Base-by-base conservation (phyloP, 2,329 filamentous ascomycete genomes). In the Mycosphaerella arachidis region DNA sequence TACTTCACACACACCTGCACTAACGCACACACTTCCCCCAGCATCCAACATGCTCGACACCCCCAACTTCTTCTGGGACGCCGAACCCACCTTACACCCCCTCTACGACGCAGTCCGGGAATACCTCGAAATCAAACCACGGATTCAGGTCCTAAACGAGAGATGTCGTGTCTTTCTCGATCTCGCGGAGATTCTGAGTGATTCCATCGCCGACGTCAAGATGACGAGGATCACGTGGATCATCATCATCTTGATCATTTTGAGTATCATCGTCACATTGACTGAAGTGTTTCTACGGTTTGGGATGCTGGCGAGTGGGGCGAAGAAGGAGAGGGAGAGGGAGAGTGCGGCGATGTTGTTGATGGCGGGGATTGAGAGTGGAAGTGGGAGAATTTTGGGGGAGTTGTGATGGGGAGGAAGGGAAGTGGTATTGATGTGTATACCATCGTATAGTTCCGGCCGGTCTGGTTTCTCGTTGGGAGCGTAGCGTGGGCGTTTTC, bases 191-290 rank as follows among this genome's bases (percentile, higher is more conserved):
- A 97, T 99, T 27, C 80, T 99, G 1, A 92, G 90, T 13, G 93
- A 99, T 76, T 91, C 86, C 1, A 92, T 97, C 57, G 91, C 91
- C 24, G 92, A 97, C 73, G 88, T 90, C 66, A 97, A 96, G 75
- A 97, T 97, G 89, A 96, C 91, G 67, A 82, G 83, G 66, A 96
- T 97, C 73, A 99, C 94, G 0, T 97, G 93, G 93, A 97, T 99
- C 74, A 89, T 97, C 75, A 99, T 99, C 70, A 82, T 96, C 50
- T 84, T 99, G 50, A 99, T 99, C 72, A 76, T 95, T 51, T 80
- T 97, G 66, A 93, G 89, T 72, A 97, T 99, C 70, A 80, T 92
- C 55, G 91, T 99, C 56, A 97, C 94, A 1, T 89, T 91, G 54
- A 87, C 89, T 3, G 94, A 99, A 77, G 93, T 97, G 8, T 85